phyloP scores from a whole-genome alignment of 805 yeast species.

The Komagataella ulmi region DNA sequence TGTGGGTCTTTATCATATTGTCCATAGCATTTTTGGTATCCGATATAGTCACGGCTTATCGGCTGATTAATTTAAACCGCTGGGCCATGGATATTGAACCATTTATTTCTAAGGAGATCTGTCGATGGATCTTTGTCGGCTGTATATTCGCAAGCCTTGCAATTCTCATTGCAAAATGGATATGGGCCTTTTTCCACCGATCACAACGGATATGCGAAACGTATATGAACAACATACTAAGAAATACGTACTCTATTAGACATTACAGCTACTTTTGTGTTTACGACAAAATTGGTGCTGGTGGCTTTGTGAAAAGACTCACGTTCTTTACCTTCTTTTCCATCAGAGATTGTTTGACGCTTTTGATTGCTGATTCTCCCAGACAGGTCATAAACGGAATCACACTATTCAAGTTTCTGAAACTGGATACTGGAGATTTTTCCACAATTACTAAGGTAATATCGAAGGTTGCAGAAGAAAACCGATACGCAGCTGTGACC shows the following conservation, averaged over 20 bases:
- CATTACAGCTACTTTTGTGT: slow-evolving; percentile 61
- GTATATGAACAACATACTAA: slow-evolving; percentile 55
- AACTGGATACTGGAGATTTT: slow-evolving; percentile 13
- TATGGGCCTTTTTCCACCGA: slow-evolving; percentile 44
- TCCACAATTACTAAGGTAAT: slow-evolving; percentile 25
- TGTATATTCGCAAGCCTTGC: slow-evolving; percentile 65
- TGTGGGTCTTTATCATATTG: slow-evolving; percentile 28
- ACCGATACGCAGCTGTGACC: slow-evolving; percentile 56
- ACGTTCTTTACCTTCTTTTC: slow-evolving; percentile 55
- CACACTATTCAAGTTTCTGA: slow-evolving; percentile 44
- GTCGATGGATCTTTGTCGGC: slow-evolving; percentile 64
- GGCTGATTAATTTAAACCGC: slow-evolving; percentile 54
- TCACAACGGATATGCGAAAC: slow-evolving; percentile 56
- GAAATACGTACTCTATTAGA: slow-evolving; percentile 39
- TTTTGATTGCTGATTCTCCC: slow-evolving; percentile 69
- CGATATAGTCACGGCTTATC: slow-evolving; percentile 71
- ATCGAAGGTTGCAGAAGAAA: slow-evolving; percentile 39
- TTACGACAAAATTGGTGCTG: slow-evolving; percentile 52
- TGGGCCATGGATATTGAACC: slow-evolving; percentile 48
- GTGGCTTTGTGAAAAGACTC: slow-evolving; percentile 53
- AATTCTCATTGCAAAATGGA: slow-evolving; percentile 40
- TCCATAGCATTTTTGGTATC: slow-evolving; percentile 42
- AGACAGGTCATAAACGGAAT: slow-evolving; percentile 76
- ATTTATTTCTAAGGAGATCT: slow-evolving; percentile 32
- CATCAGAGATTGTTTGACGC: slow-evolving; percentile 44